Conservation (phyloP, 768 basidiomycete species). For the Sarcomyxa edulis region DNA sequence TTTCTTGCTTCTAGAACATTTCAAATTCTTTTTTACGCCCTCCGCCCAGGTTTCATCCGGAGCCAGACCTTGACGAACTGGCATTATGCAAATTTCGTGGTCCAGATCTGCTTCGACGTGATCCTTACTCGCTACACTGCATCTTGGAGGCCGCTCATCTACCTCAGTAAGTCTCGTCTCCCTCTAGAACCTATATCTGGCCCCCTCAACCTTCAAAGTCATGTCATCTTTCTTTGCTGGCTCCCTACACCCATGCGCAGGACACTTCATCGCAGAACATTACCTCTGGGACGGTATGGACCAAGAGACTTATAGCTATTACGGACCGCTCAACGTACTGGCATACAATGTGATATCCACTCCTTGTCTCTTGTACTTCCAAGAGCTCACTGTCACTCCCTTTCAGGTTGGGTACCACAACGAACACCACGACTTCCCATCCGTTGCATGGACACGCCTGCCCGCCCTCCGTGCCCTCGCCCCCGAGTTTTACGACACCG, state of each 20-base stretch:
- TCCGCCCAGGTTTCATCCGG: slow-evolving; percentile 91
- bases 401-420: slow-evolving; percentile 94
- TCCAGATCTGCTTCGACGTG: slow-evolving; percentile 70
- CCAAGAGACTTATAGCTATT: slow-evolving; percentile 97
- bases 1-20: slow-evolving; percentile 62
- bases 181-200: no score
- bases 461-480: slow-evolving; percentile 79
- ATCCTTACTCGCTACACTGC: slow-evolving; percentile 47
- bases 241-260: slow-evolving; percentile 91
- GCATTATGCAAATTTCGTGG: slow-evolving; percentile 76
- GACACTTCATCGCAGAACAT: slow-evolving; percentile 97
- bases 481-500: slow-evolving; percentile 85
- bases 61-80: slow-evolving; percentile 75
- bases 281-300: slow-evolving; percentile 89
- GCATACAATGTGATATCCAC: slow-evolving; percentile 74
- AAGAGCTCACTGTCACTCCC: slow-evolving; percentile 5
- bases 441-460: slow-evolving; percentile 90
- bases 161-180: no score
- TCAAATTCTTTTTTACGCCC: slow-evolving; percentile 96
- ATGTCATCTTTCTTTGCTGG: slow-evolving; percentile 95
- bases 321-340: slow-evolving; percentile 83
- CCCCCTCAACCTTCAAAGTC: no score
- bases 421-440: slow-evolving; percentile 99
- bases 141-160: slow-evolving; percentile 49
- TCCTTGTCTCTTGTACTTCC: slow-evolving; percentile 5